Evolutionary conservation across 1,139 yeast species (phyloP), one percentile per base, ranked within the genome.

Genomic region (Martiniozyma asiatica): DNA sequence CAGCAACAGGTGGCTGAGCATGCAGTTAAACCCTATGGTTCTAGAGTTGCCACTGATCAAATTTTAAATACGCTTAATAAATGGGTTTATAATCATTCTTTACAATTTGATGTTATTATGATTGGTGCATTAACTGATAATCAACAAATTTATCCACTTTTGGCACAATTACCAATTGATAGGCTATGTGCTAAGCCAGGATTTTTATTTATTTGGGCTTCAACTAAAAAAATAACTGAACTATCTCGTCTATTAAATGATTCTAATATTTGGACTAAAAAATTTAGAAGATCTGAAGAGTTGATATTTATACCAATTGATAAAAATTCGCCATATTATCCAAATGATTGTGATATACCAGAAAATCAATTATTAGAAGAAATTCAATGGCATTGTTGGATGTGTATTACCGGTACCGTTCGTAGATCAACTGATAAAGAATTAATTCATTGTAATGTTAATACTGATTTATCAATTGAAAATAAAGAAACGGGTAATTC

Each of bases 321-420:
- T 42, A 67, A 69, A 37, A 53, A 64, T 21, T 72, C 82, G 0
- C 73, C 73, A 1, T 72, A 67, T 45, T 73, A 68, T 42, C 81
- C 82, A 0, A 65, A 66, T 29, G 65, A 56, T 26, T 38, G 53
- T 5, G 27, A 37, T n/a, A 42, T 48, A 10, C 65, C 64, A 20
- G 71, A 65, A 33, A 55, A 56, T 6, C 55, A 65, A 9, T 36
- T 66, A 14, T 50, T 67, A 27, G 68, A 63, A 33, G 63, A 58
- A 38, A 59, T 62, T 55, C 92, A 79, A 48, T 85, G 95, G 95
- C 96, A 87, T 54, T 87, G 96, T 46, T 80, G 94, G 78, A 82
- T 87, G 95, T 89, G 96, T 42, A 79, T 87, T 34, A 85, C 94
- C 3, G 96, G 96, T 5, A 87, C 96, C 0, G 87, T 87, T 9